A percentile compares a stretch with the other conserved stretches of the same genome.
Conservation (phyloP, 192 early-diverging fungal species). For the Gigaspora rosea region DNA sequence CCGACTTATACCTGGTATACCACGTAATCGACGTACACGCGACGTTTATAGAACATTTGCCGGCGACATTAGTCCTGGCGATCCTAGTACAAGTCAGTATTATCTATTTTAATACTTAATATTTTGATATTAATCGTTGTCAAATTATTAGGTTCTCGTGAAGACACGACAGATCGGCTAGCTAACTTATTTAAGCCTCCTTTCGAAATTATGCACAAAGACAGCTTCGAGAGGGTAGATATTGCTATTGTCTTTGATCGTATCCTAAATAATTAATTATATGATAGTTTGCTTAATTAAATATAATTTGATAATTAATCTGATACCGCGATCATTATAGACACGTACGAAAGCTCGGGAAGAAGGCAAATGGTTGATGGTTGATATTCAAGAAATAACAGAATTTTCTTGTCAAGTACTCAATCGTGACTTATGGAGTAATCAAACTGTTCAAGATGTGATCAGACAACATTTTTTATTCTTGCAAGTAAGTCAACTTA, state of each 20-base stretch:
- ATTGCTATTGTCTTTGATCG: neutral
- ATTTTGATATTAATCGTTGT: neutral
- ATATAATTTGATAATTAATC: neutral
- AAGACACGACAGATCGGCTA: conserved; percentile 49
- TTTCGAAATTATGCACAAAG: conserved; percentile 81
- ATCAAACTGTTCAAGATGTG: conserved; percentile 71
- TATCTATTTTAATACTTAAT: neutral
- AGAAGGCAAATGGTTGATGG: conserved; percentile 78
- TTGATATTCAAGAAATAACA: conserved; percentile 81
- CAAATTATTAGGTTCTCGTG: neutral
- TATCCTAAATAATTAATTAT: too few species aligned
- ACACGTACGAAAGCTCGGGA: conserved; percentile 63
- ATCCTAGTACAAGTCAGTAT: too few species aligned
- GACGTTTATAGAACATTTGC: too few species aligned
- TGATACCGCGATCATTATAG: conserved; percentile 34
- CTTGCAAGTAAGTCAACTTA: conserved; percentile 61
- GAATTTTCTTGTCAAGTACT: conserved; percentile 88
- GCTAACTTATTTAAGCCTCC: conserved; percentile 87
- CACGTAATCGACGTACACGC: too few species aligned
- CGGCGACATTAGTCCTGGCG: too few species aligned
- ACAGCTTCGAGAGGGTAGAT: conserved; percentile 66
- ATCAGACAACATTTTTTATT: conserved; percentile 84
- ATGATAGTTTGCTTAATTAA: conserved; percentile 2
- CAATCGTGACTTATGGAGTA: conserved; percentile 95
- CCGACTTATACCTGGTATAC: too few species aligned